Base-by-base conservation (phyloP, 352 stramenopile species). In the Blastocystis sp. region DNA sequence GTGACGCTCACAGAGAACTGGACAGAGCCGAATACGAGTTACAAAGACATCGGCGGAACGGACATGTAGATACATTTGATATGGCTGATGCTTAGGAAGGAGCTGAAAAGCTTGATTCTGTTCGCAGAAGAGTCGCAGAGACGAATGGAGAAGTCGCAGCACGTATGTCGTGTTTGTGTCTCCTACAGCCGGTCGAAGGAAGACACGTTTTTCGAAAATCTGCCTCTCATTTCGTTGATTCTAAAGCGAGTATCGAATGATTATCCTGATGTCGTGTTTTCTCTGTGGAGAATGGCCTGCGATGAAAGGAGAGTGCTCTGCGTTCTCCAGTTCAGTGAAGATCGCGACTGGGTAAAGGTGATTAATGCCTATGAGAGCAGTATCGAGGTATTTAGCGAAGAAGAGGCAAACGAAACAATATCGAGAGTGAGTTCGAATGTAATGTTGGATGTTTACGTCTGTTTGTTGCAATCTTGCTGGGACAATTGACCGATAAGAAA, bases 201-300 rank as follows among this genome's bases (percentile, higher is more conserved):
- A 23, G 76, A 87, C 15, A 87, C 76, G 39, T 87, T 75, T 39
- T 87, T 87, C 29, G 76, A 87, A 47, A 87, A 87, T 7, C 47
- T 87, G 26, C 76, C 76, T 8, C 53, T 87, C 34, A 76, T 87
- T 18, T 55, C 50, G 26, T 47, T 87, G 6, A 76, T 87, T 37
- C 34, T 87, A 47, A 87, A 87, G 53, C 50, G 76, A n/a, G 59
- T 87, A 15, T 59, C 45, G n/a, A 76, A 54, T 26, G 76, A 87
- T 47, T 87, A 75, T 47, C 59, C 59, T 4, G 63, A 87, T 18
- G 39, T 87, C 4, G 76, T 87, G 41, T 87, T 87, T 45, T 76
- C 59, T 9, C 41, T 87, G 41, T 73, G 63, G 59, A 34, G 63
- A 43, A 87, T 87, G 59, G 63, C 62, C 29, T 76, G 59, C 47